Conservation (phyloP, 768 basidiomycete genomes). For the Nevesoporus exiguus region DNA sequence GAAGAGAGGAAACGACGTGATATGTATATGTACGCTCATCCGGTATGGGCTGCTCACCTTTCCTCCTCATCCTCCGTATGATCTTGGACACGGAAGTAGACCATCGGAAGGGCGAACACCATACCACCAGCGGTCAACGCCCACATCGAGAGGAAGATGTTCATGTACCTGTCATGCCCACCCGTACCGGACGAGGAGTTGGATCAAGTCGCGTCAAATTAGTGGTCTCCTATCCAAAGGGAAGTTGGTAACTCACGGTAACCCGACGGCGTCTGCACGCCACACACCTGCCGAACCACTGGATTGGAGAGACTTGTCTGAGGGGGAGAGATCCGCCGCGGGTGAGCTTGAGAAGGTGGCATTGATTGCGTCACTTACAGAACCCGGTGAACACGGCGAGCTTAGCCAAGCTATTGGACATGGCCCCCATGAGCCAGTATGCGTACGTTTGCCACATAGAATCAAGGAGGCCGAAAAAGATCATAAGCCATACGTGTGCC, state of each 20-base stretch:
- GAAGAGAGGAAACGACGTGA: too few relatives aligned
- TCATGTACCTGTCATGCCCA: conserved; percentile 49
- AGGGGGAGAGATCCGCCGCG: too few relatives aligned
- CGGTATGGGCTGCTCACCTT: conserved; percentile 37
- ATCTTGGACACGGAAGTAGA: conserved; percentile 63
- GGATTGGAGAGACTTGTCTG: conserved; percentile 75
- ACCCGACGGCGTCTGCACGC: conserved; percentile 60
- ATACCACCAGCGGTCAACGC: conserved; percentile 60
- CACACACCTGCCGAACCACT: conserved; percentile 69
- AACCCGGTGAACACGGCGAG: conserved; percentile 81
- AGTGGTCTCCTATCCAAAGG: too few relatives aligned
- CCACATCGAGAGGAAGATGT: conserved; percentile 75
- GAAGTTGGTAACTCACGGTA: conserved; percentile 49
- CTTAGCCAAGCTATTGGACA: conserved; percentile 79
- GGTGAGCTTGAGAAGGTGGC: not conserved
- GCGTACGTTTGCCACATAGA: conserved; percentile 83
- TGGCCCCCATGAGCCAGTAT: conserved; percentile 84
- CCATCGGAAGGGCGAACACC: conserved; percentile 68
- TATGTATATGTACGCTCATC: too few relatives aligned
- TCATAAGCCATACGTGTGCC: conserved; percentile 59
- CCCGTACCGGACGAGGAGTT: not conserved
- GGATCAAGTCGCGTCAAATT: not conserved
- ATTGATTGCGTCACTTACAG: conserved; percentile 46
- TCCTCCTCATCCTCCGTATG: conserved; percentile 52
- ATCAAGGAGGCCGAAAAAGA: conserved; percentile 75